These are phyloP conservation scores for Wallacemonas sp. DNA, from an alignment of 208 protist genomes.

Conservation along the genomic window DNA sequence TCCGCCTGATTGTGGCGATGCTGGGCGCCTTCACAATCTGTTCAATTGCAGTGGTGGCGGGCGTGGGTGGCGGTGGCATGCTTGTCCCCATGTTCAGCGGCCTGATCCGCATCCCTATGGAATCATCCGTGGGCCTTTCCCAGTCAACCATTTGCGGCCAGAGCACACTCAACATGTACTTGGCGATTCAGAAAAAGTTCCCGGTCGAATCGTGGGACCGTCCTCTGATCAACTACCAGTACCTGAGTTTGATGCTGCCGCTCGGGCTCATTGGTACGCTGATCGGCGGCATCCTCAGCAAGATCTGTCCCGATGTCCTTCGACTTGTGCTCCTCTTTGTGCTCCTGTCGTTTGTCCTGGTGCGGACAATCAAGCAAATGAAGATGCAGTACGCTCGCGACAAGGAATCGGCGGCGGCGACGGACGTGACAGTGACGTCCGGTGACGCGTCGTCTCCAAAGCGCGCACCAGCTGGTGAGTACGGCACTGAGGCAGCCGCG, in stretches of 20 bases:
- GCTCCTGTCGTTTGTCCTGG: constrained; percentile 62
- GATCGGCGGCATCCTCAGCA: constrained; percentile 68
- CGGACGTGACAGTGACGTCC: constrained; percentile 25
- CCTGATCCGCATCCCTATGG: constrained; percentile 58
- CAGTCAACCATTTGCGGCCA: constrained; percentile 87
- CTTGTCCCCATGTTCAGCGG: constrained; percentile 78
- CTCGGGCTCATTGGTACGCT: constrained; percentile 75
- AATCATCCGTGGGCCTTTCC: constrained; percentile 69
- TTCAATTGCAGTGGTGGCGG: constrained; percentile 73
- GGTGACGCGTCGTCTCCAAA: constrained; percentile 8
- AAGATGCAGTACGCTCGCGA: constrained; percentile 47
- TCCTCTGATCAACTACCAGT: constrained; percentile 88
- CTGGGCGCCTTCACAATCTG: constrained; percentile 54
- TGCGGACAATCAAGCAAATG: constrained; percentile 65
- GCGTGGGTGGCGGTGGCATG: constrained; percentile 85
- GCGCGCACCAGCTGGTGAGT: no score
- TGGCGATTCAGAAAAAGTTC: constrained; percentile 57
- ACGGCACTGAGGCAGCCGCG: not conserved
- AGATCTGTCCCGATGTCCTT: constrained; percentile 76
- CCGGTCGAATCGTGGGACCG: constrained; percentile 47
- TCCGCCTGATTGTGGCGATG: constrained; percentile 43
- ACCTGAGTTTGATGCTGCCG: constrained; percentile 73
- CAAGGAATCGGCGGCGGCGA: constrained; percentile 21
- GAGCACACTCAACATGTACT: constrained; percentile 75
- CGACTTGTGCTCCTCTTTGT: constrained; percentile 76